These are phyloP conservation scores for Xylariales sp. DNA, from an alignment of 2,329 filamentous ascomycete species.

Conservation along the genomic window DNA sequence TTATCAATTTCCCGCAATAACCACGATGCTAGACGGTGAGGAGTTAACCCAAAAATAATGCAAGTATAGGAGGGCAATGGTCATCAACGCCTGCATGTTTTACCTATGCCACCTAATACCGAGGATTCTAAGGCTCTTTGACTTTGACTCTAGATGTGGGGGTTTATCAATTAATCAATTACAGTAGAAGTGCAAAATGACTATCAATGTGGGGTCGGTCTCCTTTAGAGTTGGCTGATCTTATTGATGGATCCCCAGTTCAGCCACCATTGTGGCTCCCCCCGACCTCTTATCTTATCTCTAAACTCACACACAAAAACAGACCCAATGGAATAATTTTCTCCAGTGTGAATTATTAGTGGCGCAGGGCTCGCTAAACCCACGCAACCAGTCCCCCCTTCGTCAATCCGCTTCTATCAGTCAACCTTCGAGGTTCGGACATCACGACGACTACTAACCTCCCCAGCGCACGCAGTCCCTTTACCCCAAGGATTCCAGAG, in stretches of 20 bases:
- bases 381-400: conserved; percentile 45
- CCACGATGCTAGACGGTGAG: no score
- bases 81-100: no score
- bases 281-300: conserved; percentile 38
- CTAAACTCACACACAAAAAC: conserved; percentile 30
- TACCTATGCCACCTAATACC: no score
- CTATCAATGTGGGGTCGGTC: no score
- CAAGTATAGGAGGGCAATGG: no score
- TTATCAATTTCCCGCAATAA: not conserved
- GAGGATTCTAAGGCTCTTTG: no score
- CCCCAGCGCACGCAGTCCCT: conserved; percentile 54
- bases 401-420: conserved; percentile 39
- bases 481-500: conserved; percentile 60
- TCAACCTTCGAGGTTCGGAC: conserved; percentile 46
- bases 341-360: conserved; percentile 42
- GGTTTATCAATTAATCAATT: not conserved
- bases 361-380: conserved; percentile 48
- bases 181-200: not conserved
- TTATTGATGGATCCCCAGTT: not conserved
- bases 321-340: conserved; percentile 42
- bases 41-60: not conserved
- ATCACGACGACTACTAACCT: conserved; percentile 54
- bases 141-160: no score
- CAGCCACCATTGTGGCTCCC: conserved; percentile 36
- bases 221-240: no score